These are phyloP conservation scores for Saccharomycopsis sp. DNA, from an alignment of 805 yeast genomes.

Conservation along the genomic window DNA sequence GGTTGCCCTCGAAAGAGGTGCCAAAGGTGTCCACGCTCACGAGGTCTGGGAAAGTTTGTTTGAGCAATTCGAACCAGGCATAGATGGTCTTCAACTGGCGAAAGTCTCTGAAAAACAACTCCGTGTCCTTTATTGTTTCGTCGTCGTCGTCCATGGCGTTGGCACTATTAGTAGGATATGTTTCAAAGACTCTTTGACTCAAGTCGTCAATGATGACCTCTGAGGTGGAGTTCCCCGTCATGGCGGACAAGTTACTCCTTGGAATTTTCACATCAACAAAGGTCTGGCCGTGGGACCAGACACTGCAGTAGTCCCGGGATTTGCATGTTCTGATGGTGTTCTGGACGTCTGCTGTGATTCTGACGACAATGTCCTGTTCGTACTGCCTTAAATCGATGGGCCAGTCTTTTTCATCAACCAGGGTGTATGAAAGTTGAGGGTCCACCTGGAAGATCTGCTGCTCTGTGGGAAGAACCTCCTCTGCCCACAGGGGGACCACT, in stretches of 20 bases:
- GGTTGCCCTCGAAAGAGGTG: conserved; percentile 64
- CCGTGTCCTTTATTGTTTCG: conserved; percentile 2
- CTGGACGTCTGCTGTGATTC: conserved; percentile 26
- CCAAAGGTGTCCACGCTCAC: conserved; percentile 65
- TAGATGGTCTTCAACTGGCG: conserved; percentile 60
- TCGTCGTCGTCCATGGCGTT: not conserved
- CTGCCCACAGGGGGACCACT: too few relatives aligned
- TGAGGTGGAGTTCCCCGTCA: not conserved
- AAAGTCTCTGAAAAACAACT: conserved; percentile 58
- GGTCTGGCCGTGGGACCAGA: conserved; percentile 43
- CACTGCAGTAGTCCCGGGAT: conserved; percentile 14
- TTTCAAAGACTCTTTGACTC: conserved; percentile 22
- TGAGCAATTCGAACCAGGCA: conserved; percentile 58
- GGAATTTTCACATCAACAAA: conserved; percentile 39
- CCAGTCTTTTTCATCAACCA: too few relatives aligned
- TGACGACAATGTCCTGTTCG: conserved; percentile 35
- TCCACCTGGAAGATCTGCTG: too few relatives aligned
- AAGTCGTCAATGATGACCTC: conserved; percentile 23
- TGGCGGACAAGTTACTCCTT: conserved; percentile 10
- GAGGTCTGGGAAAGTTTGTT: conserved; percentile 53
- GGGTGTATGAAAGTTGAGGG: too few relatives aligned
- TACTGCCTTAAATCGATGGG: conserved; percentile 37
- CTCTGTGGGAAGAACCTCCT: too few relatives aligned
- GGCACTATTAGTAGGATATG: conserved; percentile 2
- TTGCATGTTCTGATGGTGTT: not conserved